Evolutionary conservation across 257 asterid genomes (phyloP).

Genomic region (Forsythia viridissima): DNA sequence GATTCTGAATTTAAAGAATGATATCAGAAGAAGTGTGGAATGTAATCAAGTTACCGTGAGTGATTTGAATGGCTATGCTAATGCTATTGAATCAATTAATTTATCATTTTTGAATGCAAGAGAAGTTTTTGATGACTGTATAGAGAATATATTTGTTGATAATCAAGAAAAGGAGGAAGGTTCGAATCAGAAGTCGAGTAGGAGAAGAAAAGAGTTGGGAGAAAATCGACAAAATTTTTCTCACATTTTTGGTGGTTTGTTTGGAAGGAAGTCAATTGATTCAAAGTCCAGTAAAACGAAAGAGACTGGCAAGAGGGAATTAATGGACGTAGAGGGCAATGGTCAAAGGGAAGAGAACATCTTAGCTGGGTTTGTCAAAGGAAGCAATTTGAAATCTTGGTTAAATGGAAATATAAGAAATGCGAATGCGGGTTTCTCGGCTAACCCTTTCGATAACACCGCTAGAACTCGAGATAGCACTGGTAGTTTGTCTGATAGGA

Average conservation of each 20-base stretch:
- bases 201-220: slow-evolving; percentile 46
- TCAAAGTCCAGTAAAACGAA: slow-evolving; percentile 37
- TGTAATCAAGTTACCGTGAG: slow-evolving; percentile 44
- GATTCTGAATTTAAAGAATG: slow-evolving; percentile 49
- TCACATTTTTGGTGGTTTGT: slow-evolving; percentile 38
- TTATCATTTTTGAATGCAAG: slow-evolving; percentile 33
- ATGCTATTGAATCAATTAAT: slow-evolving; percentile 46
- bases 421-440: slow-evolving; percentile 26
- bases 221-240: slow-evolving; percentile 39
- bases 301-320: slow-evolving; percentile 36
- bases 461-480: slow-evolving; percentile 24
- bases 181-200: slow-evolving; percentile 37
- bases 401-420: slow-evolving; percentile 22
- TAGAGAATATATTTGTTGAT: slow-evolving; percentile 36
- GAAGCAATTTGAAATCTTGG: slow-evolving; percentile 32
- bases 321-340: slow-evolving; percentile 35
- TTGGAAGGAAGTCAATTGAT: slow-evolving; percentile 42
- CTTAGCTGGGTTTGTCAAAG: slow-evolving; percentile 43
- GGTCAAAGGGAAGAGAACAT: slow-evolving; percentile 38
- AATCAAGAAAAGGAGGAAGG: slow-evolving; percentile 42
- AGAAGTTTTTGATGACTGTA: slow-evolving; percentile 48
- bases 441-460: slow-evolving; percentile 16
- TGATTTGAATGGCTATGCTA: slow-evolving; percentile 57
- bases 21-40: slow-evolving; percentile 44
- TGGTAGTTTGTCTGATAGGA: slow-evolving; percentile 23